Conservation (phyloP, 257 asterid genomes). For the Solanum tacnaense region DNA sequence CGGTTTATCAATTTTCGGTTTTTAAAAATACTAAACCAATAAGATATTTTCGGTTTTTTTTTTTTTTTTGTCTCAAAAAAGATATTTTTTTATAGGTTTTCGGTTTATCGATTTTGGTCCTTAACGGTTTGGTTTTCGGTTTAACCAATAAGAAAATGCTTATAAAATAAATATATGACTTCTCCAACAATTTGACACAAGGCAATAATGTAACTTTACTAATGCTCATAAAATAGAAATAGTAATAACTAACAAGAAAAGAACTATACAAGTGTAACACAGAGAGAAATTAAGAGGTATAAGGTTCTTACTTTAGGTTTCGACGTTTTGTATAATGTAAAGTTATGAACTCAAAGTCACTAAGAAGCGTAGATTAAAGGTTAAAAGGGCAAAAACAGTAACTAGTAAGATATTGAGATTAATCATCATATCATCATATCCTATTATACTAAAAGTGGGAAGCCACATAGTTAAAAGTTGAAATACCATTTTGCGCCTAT, state of each 20-base stretch:
- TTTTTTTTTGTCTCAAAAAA: no score
- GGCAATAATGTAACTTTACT: neutral
- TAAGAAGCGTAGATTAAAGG: neutral
- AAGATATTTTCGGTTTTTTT: no score
- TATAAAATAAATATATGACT: neutral
- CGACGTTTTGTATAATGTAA: neutral
- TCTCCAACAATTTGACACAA: neutral
- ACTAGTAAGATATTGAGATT: neutral
- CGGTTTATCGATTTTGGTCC: neutral
- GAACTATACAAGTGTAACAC: neutral
- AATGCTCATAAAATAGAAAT: neutral
- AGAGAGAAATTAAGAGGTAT: neutral
- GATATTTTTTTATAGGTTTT: no score
- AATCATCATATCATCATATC: neutral
- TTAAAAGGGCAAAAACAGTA: neutral
- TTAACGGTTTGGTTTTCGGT: neutral
- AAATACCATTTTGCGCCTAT: neutral
- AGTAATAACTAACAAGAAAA: neutral
- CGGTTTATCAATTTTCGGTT: no score
- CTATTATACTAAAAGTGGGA: neutral
- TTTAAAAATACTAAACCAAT: no score
- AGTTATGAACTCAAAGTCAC: neutral
- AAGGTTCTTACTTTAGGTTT: neutral
- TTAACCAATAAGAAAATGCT: neutral
- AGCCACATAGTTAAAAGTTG: neutral